Evolutionary conservation across 2,329 filamentous ascomycete species (phyloP).

Genomic region (Ploettnerulaceae sp.): DNA sequence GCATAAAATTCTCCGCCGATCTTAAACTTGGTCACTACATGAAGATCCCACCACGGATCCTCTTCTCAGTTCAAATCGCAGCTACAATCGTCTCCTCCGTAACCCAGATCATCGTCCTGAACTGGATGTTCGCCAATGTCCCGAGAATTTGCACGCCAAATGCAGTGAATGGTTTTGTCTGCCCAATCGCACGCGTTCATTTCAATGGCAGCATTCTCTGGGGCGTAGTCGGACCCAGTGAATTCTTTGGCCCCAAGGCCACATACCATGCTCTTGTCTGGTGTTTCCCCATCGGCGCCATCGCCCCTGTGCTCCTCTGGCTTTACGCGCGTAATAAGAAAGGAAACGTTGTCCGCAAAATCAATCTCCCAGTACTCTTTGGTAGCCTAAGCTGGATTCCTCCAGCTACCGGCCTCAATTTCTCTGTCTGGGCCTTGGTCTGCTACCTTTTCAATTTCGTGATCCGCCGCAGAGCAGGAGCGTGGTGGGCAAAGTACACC

Average conservation of each 20-base stretch:
- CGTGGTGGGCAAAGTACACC: slow-evolving; percentile 89
- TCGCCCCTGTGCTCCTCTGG: slow-evolving; percentile 72
- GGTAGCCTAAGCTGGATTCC: slow-evolving; percentile 83
- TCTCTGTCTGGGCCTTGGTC: slow-evolving; percentile 79
- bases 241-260: slow-evolving; percentile 74
- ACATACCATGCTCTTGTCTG: slow-evolving; percentile 74
- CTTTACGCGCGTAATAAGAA: slow-evolving; percentile 57
- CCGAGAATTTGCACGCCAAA: slow-evolving; percentile 70
- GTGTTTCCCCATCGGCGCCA: slow-evolving; percentile 73
- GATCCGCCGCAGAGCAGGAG: slow-evolving; percentile 61
- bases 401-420: slow-evolving; percentile 81
- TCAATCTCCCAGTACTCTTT: slow-evolving; percentile 79
- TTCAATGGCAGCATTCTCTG: slow-evolving; percentile 88
- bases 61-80: slow-evolving; percentile 73
- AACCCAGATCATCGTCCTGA: slow-evolving; percentile 78
- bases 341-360: slow-evolving; percentile 63
- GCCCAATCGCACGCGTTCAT: slow-evolving; percentile 79
- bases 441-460: slow-evolving; percentile 81
- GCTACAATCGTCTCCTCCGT: slow-evolving; percentile 72
- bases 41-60: slow-evolving; percentile 76
- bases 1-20: slow-evolving; percentile 83
- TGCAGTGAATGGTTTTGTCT: slow-evolving; percentile 84
- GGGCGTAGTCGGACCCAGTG: slow-evolving; percentile 77
- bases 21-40: slow-evolving; percentile 85
- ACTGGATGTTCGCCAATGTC: slow-evolving; percentile 84